These are phyloP conservation scores for Strobilomyces echinocephalus DNA, from an alignment of 768 basidiomycete species.

Conservation along the genomic window DNA sequence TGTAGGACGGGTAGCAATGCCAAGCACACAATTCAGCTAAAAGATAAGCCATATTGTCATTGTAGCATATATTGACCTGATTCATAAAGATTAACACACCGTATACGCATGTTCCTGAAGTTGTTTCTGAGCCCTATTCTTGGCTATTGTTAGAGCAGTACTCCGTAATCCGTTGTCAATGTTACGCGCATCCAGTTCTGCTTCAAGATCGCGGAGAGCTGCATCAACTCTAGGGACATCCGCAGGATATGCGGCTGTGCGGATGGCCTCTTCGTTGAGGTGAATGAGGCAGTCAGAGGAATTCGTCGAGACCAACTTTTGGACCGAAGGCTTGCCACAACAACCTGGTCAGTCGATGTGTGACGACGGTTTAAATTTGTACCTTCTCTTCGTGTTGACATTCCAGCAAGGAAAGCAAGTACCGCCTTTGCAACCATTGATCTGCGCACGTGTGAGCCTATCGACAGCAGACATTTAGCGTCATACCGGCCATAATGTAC, in stretches of 20 bases:
- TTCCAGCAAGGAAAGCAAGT: conserved; percentile 59
- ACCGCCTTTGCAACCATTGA: conserved; percentile 49
- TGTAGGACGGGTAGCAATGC: conserved; percentile 52
- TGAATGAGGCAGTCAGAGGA: conserved; percentile 57
- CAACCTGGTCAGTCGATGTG: conserved; percentile 47
- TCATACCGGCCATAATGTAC: conserved; percentile 64
- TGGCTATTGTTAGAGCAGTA: conserved; percentile 40
- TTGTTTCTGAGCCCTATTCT: conserved; percentile 41
- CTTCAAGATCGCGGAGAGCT: conserved; percentile 44
- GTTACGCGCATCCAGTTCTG: conserved; percentile 44
- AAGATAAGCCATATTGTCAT: conserved; percentile 2
- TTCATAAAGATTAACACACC: conserved; percentile 31
- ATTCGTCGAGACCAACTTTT: conserved; percentile 34
- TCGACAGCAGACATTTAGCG: neutral
- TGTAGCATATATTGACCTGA: neutral
- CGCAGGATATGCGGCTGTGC: conserved; percentile 57
- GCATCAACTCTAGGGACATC: conserved; percentile 43
- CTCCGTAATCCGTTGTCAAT: conserved; percentile 41
- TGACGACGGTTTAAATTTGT: conserved; percentile 12
- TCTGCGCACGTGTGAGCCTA: conserved; percentile 37
- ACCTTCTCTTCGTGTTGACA: conserved; percentile 88
- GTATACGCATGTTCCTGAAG: conserved; percentile 45
- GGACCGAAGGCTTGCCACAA: conserved; percentile 13
- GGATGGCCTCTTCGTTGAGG: conserved; percentile 60
- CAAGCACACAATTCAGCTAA: conserved; percentile 58